Conservation (phyloP, 495 filamentous ascomycete species). For the Staphylotrichum longicolle region DNA sequence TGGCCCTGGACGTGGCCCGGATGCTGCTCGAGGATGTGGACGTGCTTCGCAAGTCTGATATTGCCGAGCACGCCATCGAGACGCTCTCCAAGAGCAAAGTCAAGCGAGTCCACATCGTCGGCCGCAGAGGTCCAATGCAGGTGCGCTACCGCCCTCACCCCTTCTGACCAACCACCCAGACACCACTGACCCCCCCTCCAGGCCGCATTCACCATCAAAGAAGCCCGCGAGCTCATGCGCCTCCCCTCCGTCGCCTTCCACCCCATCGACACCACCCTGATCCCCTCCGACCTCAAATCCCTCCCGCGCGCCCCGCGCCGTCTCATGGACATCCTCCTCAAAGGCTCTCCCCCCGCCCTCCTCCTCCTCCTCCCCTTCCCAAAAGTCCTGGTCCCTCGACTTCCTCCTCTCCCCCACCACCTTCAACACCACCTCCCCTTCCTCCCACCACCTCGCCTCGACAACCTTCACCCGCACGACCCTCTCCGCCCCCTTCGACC, state of each 20-base stretch:
- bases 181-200: constrained; percentile 32
- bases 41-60: constrained; percentile 76
- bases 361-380: neutral
- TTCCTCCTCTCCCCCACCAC: constrained; percentile 74
- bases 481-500: constrained; percentile 48
- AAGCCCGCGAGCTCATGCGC: constrained; percentile 80
- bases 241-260: constrained; percentile 72
- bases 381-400: constrained; percentile 76
- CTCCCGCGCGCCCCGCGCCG: constrained; percentile 73
- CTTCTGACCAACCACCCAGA: neutral
- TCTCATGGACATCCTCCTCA: constrained; percentile 73
- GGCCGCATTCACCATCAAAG: constrained; percentile 93
- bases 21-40: constrained; percentile 76
- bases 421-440: constrained; percentile 55
- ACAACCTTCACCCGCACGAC: constrained; percentile 66
- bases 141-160: constrained; percentile 35
- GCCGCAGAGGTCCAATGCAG: constrained; percentile 84
- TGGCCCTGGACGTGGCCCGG: constrained; percentile 88
- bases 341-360: constrained; percentile 57
- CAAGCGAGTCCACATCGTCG: constrained; percentile 78
- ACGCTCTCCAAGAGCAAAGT: constrained; percentile 69
- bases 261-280: constrained; percentile 59
- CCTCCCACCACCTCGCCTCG: constrained; percentile 50
- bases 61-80: constrained; percentile 77
- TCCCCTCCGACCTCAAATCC: constrained; percentile 59